phyloP scores from a whole-genome alignment of 495 filamentous ascomycete genomes.

The Penicillium salamii region DNA sequence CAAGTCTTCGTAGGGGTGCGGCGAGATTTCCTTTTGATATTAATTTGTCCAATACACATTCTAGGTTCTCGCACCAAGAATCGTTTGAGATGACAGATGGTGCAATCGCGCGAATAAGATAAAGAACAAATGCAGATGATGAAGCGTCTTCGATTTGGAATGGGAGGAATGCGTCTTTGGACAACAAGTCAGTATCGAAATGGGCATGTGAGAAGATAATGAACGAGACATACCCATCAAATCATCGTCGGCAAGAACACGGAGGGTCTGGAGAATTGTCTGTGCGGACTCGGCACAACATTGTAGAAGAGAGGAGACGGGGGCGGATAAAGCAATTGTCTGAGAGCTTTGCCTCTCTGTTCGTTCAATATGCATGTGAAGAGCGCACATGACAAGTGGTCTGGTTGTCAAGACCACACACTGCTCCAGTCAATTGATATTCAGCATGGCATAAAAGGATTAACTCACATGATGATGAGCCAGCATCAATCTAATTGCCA shows the following conservation, averaged over 20 bases:
- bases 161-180: slow-evolving; percentile 29
- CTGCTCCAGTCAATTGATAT: slow-evolving; percentile 9
- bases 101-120: slow-evolving; percentile 26
- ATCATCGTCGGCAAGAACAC: slow-evolving; percentile 28
- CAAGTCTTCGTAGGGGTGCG: slow-evolving; percentile 22
- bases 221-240: slow-evolving; percentile 25
- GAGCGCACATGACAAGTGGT: slow-evolving; percentile 32
- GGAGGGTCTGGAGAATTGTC: slow-evolving; percentile 31
- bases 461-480: slow-evolving; percentile 30
- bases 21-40: slow-evolving; percentile 27
- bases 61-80: slow-evolving; percentile 25
- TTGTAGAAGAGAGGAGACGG: slow-evolving; percentile 29
- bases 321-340: slow-evolving; percentile 16
- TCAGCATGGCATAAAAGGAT: not conserved
- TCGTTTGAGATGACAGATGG: slow-evolving; percentile 21
- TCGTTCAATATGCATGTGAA: slow-evolving; percentile 30
- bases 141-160: slow-evolving; percentile 34
- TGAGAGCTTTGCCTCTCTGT: slow-evolving; percentile 20
- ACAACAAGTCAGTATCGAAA: not conserved
- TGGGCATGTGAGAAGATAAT: not conserved
- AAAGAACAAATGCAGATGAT: slow-evolving; percentile 31
- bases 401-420: slow-evolving; percentile 32
- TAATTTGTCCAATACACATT: slow-evolving; percentile 25
- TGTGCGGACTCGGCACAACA: slow-evolving; percentile 33
- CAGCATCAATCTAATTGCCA: slow-evolving; percentile 30